phyloP scores from a whole-genome alignment of 768 basidiomycete species.

The Boletus insuetus region DNA sequence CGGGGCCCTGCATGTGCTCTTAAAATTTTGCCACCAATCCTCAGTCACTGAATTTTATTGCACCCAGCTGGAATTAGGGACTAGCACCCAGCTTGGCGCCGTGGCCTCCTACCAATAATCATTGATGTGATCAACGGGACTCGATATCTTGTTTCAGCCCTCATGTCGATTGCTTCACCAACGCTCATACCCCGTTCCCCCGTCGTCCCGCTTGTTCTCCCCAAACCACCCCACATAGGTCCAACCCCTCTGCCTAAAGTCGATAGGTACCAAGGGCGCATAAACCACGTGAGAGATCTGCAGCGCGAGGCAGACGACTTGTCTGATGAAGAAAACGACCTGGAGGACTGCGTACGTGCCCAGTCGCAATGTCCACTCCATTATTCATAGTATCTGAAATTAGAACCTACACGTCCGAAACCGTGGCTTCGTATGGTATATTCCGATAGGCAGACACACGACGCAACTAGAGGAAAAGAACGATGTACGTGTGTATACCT shows the following conservation, averaged over 20 bases:
- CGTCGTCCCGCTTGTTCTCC: conserved; percentile 63
- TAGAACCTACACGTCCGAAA: conserved; percentile 62
- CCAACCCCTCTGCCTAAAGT: conserved; percentile 54
- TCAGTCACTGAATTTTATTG: too few relatives aligned
- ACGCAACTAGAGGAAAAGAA: conserved; percentile 85
- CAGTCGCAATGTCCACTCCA: neutral
- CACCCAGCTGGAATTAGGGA: too few relatives aligned
- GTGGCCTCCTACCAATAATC: too few relatives aligned
- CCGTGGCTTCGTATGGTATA: conserved; percentile 62
- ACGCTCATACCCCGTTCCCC: conserved; percentile 68
- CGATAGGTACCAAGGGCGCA: conserved; percentile 50
- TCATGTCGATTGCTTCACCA: conserved; percentile 59
- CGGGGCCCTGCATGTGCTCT: too few relatives aligned
- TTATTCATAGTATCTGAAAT: neutral
- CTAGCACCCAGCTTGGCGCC: too few relatives aligned
- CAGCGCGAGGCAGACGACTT: conserved; percentile 79
- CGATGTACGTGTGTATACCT: conserved; percentile 49
- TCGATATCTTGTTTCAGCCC: neutral
- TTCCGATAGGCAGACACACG: conserved; percentile 70
- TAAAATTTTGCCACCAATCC: too few relatives aligned
- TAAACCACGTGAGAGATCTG: conserved; percentile 65
- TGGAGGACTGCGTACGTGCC: conserved; percentile 67
- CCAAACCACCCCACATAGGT: conserved; percentile 62
- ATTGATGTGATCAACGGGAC: too few relatives aligned
- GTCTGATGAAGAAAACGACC: conserved; percentile 78